These are phyloP conservation scores for grape (Vitis vinifera) DNA, from an alignment of 164 flowering plant species.

Conservation along the genomic window DNA sequence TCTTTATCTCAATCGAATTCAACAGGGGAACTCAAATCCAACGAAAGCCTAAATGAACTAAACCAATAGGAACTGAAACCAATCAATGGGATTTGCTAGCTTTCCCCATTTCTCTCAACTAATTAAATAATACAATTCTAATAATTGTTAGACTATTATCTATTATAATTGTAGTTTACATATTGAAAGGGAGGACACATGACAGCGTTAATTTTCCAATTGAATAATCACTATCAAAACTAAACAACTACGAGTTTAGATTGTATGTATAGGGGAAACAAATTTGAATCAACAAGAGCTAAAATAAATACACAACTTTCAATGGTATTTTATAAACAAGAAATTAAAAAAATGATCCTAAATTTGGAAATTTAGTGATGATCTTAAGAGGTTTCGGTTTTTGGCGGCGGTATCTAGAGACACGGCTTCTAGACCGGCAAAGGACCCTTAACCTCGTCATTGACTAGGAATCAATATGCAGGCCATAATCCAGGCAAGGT, in stretches of 20 bases:
- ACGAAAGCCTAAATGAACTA: slow-evolving; percentile 18
- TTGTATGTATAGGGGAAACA: not conserved
- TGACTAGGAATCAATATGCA: slow-evolving; percentile 25
- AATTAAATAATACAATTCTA: too few relatives aligned
- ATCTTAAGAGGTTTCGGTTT: slow-evolving; percentile 16
- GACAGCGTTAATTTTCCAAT: not conserved
- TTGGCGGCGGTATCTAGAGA: slow-evolving; percentile 13
- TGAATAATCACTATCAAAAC: not conserved
- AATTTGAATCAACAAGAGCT: too few relatives aligned
- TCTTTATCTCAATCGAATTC: slow-evolving; percentile 56
- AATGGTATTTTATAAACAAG: too few relatives aligned
- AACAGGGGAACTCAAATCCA: slow-evolving; percentile 48
- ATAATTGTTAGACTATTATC: too few relatives aligned
- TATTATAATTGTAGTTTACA: too few relatives aligned
- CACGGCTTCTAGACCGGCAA: slow-evolving; percentile 52
- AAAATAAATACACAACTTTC: not conserved
- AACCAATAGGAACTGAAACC: slow-evolving; percentile 21
- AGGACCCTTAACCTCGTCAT: slow-evolving; percentile 55
- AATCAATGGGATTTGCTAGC: not conserved
- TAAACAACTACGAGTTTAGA: not conserved
- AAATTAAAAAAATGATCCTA: not conserved
- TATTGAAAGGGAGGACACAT: too few relatives aligned
- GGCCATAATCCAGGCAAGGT: slow-evolving; percentile 38
- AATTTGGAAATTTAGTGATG: not conserved
- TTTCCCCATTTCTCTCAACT: too few relatives aligned